These are phyloP conservation scores for Fomitiporia mediterranea DNA, from an alignment of 1,284 basidiomycete genomes.

Conservation along the genomic window DNA sequence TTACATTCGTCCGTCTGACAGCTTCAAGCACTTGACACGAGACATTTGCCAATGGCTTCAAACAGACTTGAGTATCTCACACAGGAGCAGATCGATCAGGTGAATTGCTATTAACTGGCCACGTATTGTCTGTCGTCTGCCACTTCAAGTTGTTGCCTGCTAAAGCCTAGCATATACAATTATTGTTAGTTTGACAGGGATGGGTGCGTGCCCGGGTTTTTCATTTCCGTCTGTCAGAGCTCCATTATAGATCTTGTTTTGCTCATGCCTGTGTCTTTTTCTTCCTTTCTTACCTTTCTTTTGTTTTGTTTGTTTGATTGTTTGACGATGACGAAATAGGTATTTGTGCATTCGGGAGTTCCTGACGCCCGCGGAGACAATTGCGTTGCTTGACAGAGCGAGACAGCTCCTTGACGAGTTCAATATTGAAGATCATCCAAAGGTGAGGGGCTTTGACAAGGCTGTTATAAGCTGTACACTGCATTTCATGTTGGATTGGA, in stretches of 20 bases:
- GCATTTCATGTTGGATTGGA: no score
- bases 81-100: slow-evolving; percentile 23
- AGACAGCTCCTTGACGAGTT: slow-evolving; percentile 76
- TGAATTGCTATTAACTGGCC: neutral
- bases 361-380: slow-evolving; percentile 30
- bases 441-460: slow-evolving; percentile 42
- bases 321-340: no score
- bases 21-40: no score
- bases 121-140: neutral
- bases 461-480: no score
- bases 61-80: slow-evolving; percentile 18
- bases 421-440: slow-evolving; percentile 72
- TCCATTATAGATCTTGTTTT: neutral
- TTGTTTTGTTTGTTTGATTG: no score
- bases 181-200: slow-evolving; percentile 20
- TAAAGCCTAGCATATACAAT: no score
- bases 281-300: no score
- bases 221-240: neutral
- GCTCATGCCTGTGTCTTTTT: no score
- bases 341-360: slow-evolving; percentile 17
- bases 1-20: no score
- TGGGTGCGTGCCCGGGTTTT: slow-evolving; percentile 7
- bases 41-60: neutral
- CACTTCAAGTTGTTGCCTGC: neutral
- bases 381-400: slow-evolving; percentile 63